Base-by-base conservation (phyloP, 2,329 filamentous ascomycete genomes). In the Orbilia ellipsospora region DNA sequence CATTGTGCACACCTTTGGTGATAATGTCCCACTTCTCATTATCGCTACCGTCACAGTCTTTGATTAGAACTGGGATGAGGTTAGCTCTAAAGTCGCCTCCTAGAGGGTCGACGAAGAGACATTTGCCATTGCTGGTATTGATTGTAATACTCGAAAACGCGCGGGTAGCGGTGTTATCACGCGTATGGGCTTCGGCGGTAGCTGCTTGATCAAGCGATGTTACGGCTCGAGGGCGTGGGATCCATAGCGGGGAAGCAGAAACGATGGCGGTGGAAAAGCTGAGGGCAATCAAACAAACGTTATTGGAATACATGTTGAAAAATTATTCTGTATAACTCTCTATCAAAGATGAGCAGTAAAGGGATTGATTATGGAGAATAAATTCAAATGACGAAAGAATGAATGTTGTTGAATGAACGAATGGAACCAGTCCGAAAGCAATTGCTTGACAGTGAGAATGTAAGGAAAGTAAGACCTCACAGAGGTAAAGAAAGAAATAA, bases 1-100 rank as follows among this genome's bases (percentile, higher is more conserved):
- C 81, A 76, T 86, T 86, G 79, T 88, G 87, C 78, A 84, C 83
- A 20, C 87, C 87, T 5, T 82, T 81, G 0, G 84, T 86, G 64
- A 87, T 82, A 51, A 87, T 78, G 79, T 87, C 86, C 78, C 85
- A 87, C 77, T 84, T 84, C 79, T 87, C 84, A 60, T 84, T 84
- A 2, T 83, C 80, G 3, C 83, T 82, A 36, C 83, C 84, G 31
- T 81, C 80, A 80, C 86, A 87, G 28, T 80, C 79, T 7, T 84
- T 83, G 8, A 86, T 78, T 20, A 82, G 81, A 7, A 87, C 80
- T 1, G 86, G 86, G 60, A 87, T 86, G 55, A 87, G 81, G 77
- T 87, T 87, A 80, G 85, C 82, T 4, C 86, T 84, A 80, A 87
- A 87, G 77, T 87, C 86, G 42, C 86, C 86, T 0, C 85, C 85